Evolutionary conservation across 2,329 filamentous ascomycete species (phyloP).

Genomic region (Apiospora kogelbergensis): DNA sequence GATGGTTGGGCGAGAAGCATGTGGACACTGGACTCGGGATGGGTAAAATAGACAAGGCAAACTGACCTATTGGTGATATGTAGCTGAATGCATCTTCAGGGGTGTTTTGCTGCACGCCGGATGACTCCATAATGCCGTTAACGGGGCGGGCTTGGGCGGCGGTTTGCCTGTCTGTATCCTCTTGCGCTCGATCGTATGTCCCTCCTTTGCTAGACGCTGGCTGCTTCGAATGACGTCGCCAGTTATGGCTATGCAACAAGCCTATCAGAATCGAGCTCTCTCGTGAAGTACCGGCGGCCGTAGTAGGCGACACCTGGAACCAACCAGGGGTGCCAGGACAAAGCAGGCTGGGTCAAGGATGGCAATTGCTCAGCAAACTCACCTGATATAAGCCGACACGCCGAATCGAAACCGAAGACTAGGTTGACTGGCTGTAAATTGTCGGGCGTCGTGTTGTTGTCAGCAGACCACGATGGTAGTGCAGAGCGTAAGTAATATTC

Average conservation of each 20-base stretch:
- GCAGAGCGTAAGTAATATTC: background rate
- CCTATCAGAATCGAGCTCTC: background rate
- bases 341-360: background rate
- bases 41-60: constrained; percentile 13
- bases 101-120: constrained; percentile 39
- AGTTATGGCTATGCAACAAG: background rate
- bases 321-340: background rate
- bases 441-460: background rate
- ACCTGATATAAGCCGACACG: background rate
- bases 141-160: constrained; percentile 15
- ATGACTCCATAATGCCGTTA: constrained; percentile 36
- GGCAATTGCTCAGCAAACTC: background rate
- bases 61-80: constrained; percentile 58
- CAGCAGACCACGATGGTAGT: background rate
- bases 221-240: background rate
- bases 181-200: background rate
- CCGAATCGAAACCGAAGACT: background rate
- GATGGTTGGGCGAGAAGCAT: constrained; percentile 45
- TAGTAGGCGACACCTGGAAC: background rate
- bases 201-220: background rate
- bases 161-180: background rate
- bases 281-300: background rate
- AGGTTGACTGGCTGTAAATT: background rate
- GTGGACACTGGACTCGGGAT: constrained; percentile 18
- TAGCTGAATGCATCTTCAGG: constrained; percentile 48